Conservation (phyloP, 1,284 basidiomycete genomes). For the Fistulinella staudtii region DNA sequence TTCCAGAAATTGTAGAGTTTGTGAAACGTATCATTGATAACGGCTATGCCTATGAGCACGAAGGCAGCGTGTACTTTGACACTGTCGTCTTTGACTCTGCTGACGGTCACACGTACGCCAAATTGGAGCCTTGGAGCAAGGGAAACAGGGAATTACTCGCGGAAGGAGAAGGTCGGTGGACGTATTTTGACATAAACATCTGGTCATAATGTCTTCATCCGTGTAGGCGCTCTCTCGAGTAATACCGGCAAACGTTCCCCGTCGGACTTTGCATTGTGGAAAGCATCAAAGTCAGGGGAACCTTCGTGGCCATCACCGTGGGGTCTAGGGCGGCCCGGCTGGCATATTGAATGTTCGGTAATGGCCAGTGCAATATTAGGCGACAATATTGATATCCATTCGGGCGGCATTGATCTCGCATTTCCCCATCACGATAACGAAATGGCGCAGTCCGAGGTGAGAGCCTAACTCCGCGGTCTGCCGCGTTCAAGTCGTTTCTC, state of each 20-base stretch:
- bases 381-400: slow-evolving; percentile 95
- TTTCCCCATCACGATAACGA: slow-evolving; percentile 99
- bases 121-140: slow-evolving; percentile 93
- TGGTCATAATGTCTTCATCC: slow-evolving; percentile 4
- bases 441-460: slow-evolving; percentile 93
- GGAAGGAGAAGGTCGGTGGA: slow-evolving; percentile 80
- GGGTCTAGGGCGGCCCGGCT: slow-evolving; percentile 96
- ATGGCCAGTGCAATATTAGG: slow-evolving; percentile 96
- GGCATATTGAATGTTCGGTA: slow-evolving; percentile 99
- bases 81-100: slow-evolving; percentile 82
- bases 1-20: slow-evolving; percentile 91
- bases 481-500: slow-evolving; percentile 6
- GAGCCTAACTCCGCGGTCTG: slow-evolving; percentile 14
- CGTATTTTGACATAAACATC: slow-evolving; percentile 1
- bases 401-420: slow-evolving; percentile 93
- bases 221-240: slow-evolving; percentile 58
- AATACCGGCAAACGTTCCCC: slow-evolving; percentile 59
- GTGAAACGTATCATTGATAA: slow-evolving; percentile 85
- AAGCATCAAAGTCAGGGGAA: slow-evolving; percentile 96
- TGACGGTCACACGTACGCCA: slow-evolving; percentile 81
- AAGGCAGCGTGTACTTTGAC: slow-evolving; percentile 95
- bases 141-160: slow-evolving; percentile 88
- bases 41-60: slow-evolving; percentile 87
- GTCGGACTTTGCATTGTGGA: slow-evolving; percentile 98
- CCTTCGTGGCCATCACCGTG: slow-evolving; percentile 96